Conservation (phyloP, 31 red algal species). For the Endocladia muricata region DNA sequence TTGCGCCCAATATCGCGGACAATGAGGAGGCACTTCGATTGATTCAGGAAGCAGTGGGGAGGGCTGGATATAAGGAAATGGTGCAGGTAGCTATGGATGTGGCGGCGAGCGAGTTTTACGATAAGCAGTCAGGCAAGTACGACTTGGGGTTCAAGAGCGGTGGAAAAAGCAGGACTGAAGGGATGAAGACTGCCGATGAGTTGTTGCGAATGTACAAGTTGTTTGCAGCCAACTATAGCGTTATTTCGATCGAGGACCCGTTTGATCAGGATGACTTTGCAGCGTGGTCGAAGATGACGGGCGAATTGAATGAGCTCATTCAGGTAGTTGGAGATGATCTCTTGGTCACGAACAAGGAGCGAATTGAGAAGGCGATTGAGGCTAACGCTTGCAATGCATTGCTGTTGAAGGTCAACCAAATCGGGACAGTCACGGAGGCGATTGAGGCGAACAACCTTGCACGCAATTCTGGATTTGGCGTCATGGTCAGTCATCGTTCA, state of each 20-base stretch:
- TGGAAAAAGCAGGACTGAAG: constrained; percentile 1
- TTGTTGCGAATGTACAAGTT: constrained; percentile 80
- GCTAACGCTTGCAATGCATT: constrained; percentile 80
- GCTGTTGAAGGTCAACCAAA: constrained; percentile 88
- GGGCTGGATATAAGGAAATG: constrained; percentile 68
- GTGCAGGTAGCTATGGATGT: constrained; percentile 87
- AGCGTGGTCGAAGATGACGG: constrained; percentile 73
- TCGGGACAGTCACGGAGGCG: constrained; percentile 86
- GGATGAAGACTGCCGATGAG: constrained; percentile 71
- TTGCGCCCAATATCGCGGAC: constrained; percentile 77
- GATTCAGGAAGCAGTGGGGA: constrained; percentile 66
- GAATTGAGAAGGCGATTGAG: constrained; percentile 82
- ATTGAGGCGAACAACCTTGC: constrained; percentile 79
- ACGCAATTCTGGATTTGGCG: constrained; percentile 82
- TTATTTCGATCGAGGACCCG: constrained; percentile 93
- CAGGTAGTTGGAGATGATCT: constrained; percentile 95
- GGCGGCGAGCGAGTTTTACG: constrained; percentile 80
- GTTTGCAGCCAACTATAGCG: constrained; percentile 69
- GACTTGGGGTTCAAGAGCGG: constrained; percentile 82
- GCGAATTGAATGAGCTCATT: constrained; percentile 71
- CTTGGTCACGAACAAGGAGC: constrained; percentile 78
- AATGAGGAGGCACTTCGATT: constrained; percentile 76
- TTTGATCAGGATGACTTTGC: constrained; percentile 90
- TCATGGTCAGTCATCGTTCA: constrained; percentile 86
- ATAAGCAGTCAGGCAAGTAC: constrained; percentile 55